phyloP scores from a whole-genome alignment of 2,329 filamentous ascomycete species.

The Zasmidium cellare region DNA sequence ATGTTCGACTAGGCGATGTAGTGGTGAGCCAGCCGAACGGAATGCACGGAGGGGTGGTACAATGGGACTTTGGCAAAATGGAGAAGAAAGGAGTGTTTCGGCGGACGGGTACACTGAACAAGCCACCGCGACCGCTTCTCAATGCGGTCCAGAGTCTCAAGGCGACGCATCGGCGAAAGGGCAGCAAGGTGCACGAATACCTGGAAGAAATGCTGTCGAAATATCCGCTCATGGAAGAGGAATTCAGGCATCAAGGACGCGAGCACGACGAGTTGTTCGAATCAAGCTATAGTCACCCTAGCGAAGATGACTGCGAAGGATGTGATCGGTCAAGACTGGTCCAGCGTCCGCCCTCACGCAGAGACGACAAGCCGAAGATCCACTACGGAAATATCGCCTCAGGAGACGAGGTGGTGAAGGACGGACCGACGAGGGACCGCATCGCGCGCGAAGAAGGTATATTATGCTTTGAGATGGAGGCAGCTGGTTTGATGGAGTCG shows the following conservation, averaged over 20 bases:
- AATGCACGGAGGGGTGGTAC: background rate
- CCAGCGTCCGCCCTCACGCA: background rate
- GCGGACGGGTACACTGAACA: slow-evolving; percentile 3
- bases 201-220: slow-evolving; percentile 2
- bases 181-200: slow-evolving; percentile 2
- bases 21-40: slow-evolving; percentile 1
- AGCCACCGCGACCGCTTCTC: slow-evolving; percentile 6
- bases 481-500: slow-evolving; percentile 24
- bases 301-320: background rate
- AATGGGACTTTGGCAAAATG: slow-evolving; percentile 24
- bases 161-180: slow-evolving; percentile 1
- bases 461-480: slow-evolving; percentile 31
- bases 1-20: slow-evolving; percentile 23
- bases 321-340: background rate
- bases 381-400: slow-evolving; percentile 30
- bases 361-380: slow-evolving; percentile 5
- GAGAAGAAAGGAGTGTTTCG: background rate
- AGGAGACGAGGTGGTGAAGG: slow-evolving; percentile 24
- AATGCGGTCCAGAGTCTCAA: background rate
- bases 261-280: slow-evolving; percentile 9
- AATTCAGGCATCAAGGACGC: slow-evolving; percentile 1
- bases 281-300: slow-evolving; percentile 3
- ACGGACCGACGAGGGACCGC: slow-evolving; percentile 3
- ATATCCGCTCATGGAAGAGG: background rate
- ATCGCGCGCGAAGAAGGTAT: slow-evolving; percentile 6